Evolutionary conservation across 2,329 filamentous ascomycete species (phyloP).

Genomic region (Knoxdaviesia capensis): DNA sequence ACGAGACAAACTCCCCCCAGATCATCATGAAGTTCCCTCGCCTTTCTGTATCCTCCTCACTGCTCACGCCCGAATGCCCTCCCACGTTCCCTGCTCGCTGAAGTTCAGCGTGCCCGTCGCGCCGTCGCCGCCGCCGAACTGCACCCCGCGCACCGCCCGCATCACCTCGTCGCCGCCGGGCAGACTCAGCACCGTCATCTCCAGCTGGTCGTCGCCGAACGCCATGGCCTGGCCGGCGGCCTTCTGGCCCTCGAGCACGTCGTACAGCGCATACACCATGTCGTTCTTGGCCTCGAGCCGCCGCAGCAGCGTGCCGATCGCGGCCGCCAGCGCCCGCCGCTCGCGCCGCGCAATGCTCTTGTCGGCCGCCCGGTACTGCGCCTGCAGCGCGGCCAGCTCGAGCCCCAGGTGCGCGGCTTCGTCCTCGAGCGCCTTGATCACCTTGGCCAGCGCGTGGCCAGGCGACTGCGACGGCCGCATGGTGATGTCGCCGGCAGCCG

Average conservation of each 20-base stretch:
- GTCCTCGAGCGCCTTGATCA: slow-evolving; percentile 65
- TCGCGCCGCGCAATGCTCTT: slow-evolving; percentile 43
- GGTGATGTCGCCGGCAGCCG: slow-evolving; percentile 25
- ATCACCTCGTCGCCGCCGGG: slow-evolving; percentile 10
- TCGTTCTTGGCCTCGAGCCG: slow-evolving; percentile 54
- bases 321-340: slow-evolving; percentile 37
- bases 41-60: neutral
- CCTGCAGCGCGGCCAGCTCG: slow-evolving; percentile 40
- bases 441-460: slow-evolving; percentile 53
- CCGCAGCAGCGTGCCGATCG: slow-evolving; percentile 39
- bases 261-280: slow-evolving; percentile 66
- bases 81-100: slow-evolving; percentile 21
- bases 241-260: slow-evolving; percentile 68
- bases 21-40: neutral
- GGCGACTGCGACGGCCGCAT: slow-evolving; percentile 50
- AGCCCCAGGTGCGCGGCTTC: slow-evolving; percentile 61
- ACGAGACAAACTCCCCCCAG: neutral
- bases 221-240: slow-evolving; percentile 40
- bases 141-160: too few species aligned
- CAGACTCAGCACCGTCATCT: slow-evolving; percentile 38
- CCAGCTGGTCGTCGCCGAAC: slow-evolving; percentile 30
- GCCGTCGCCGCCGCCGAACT: too few species aligned
- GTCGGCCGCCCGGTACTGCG: slow-evolving; percentile 45
- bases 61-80: slow-evolving; percentile 14
- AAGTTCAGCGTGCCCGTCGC: slow-evolving; percentile 4